phyloP scores from a whole-genome alignment of 331 rosid genomes.

The Acacia pycnantha region DNA sequence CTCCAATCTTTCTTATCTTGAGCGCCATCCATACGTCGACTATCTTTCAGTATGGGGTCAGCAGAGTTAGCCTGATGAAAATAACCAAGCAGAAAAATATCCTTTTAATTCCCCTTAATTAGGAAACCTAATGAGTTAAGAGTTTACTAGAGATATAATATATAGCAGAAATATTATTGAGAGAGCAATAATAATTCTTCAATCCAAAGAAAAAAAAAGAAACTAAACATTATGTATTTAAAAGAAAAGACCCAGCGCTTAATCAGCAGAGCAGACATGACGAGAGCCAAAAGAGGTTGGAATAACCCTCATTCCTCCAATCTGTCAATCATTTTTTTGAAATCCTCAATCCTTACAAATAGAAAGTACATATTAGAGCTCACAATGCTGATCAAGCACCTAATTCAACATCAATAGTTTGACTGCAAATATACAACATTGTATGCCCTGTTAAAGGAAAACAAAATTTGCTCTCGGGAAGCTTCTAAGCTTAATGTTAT shows the following conservation, averaged over 20 bases:
- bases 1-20: slow-evolving; percentile 74
- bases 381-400: slow-evolving; percentile 15
- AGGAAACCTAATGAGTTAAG: not conserved
- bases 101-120: slow-evolving; percentile 23
- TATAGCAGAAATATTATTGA: not conserved
- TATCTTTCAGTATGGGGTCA: slow-evolving; percentile 58
- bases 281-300: not conserved
- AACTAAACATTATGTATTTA: not conserved
- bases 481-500: slow-evolving; percentile 1
- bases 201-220: not conserved
- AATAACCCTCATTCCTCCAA: not conserved
- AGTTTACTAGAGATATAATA: not conserved
- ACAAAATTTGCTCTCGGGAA: not conserved
- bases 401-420: slow-evolving; percentile 11
- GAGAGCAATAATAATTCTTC: not conserved
- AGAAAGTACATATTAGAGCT: slow-evolving; percentile 5
- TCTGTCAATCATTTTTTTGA: not conserved
- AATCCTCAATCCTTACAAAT: not conserved
- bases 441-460: slow-evolving; percentile 6
- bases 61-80: slow-evolving; percentile 49
- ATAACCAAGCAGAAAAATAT: slow-evolving; percentile 33
- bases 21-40: slow-evolving; percentile 63
- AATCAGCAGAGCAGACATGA: not conserved
- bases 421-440: not conserved
- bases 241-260: not conserved